Base-by-base conservation (phyloP, 169 alveolate genomes). In the Perkinsus olseni region DNA sequence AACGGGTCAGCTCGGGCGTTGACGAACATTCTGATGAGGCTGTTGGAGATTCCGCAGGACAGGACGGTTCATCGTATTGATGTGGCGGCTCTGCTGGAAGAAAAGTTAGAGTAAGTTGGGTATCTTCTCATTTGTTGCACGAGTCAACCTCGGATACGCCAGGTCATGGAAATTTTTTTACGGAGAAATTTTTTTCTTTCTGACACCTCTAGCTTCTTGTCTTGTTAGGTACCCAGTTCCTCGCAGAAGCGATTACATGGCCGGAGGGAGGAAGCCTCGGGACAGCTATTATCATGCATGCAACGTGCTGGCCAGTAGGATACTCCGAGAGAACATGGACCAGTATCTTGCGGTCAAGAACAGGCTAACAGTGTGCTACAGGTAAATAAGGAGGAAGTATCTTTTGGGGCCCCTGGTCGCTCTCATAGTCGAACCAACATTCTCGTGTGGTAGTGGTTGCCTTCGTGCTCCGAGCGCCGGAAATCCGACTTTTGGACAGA, bases 1-100 rank as follows among this genome's bases (percentile, higher is more conserved):
- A 91, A 91, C 39, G 93, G 93, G 36, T 37, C 74, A 3, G 74
- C 48, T 6, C 38, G 93, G 74, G 74, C 62, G 0, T 39, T 91
- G 48, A 31, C 93, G 82, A 62, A 62, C 38, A 28, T 91, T 36
- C 34, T 91, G 39, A 91, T 91, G 93, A 48, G 93, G 39, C 38
- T 91, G 82, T 45, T 91, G 74, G 93, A 91, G 28, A 62, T 51
- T 34, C 93, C 93, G 28, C 93, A 91, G 74, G 82, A 62, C 82
- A 62, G 82, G 82, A 28, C 82, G 13, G 17, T 62, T 24, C 82
- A 62, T 8, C 82, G 82, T 24, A 62, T 62, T 3, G 82, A 62
- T 62, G 82, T 62, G 31, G 82, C 82, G 0, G 82, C 82, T 0
- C 34, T 62, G 82, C 17, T 62, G 82, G 82, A 62, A 24, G 82